Evolutionary conservation across 176 grass and related monocot genomes (phyloP), one percentile per base, ranked within the genome.

Genomic region (Oryza coarctata): DNA sequence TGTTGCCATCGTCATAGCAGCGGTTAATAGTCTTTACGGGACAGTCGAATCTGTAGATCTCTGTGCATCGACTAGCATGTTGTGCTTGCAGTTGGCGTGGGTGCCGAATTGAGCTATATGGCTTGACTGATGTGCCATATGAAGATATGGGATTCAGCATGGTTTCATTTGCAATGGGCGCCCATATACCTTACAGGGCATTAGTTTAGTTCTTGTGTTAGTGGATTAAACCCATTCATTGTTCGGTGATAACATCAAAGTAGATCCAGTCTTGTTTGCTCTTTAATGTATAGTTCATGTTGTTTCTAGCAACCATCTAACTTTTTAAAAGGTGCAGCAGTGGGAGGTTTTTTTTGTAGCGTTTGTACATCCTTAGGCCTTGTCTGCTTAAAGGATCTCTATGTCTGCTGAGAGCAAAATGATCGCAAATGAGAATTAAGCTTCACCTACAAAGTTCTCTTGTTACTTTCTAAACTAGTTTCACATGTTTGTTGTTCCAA

Each of bases 221-320:
- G 88, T 65, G 26, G 80, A 93, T 83, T 89, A 87, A 79, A 79
- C 57, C 30, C 80, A 75, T 97, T 97, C 78, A 80, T 97, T 93
- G 85, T 76, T 89, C 81, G 85, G 80, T 88, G 84, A 82, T 87
- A 71, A 68, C 78, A 82, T 78, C 76, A 82, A 82, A 93, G 65
- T 93, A 97, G 86, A 83, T 83, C 80, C 85, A 28, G 70, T 84
- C 77, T 58, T 83, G 43, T 80, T 92, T 23, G 82, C 50, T 40
- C 23, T 77, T 63, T 63, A 76, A 64, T 97, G 94, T 97, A 97
- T 76, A 95, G 93, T 83, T 86, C 43, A 86, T 81, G 52, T 50
- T 86, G 70, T 80, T 84, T 92, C 39, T 55, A 49, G 45, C 50
- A 55, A 20, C 50, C 71, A 78, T 78, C 85, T 90, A 86, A 95